Percentiles rank a stretch among this genome's conserved stretches.
Evolutionary conservation across 2,329 filamentous ascomycete species (phyloP).

Genomic region (Cucurbitaria berberidis): DNA sequence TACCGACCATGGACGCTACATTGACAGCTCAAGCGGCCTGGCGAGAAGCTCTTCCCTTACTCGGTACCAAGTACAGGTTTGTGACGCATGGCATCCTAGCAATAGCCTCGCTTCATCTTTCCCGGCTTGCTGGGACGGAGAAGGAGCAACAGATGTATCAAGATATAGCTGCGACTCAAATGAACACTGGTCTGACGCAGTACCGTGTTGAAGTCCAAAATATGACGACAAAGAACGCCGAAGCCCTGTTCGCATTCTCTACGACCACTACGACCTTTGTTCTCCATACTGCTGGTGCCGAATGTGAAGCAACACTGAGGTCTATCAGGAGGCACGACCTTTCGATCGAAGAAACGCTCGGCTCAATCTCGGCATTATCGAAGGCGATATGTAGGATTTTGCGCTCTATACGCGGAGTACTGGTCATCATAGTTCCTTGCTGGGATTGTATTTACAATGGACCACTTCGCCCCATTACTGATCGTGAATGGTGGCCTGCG

Average conservation of each 20-base stretch:
- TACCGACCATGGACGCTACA: conserved; percentile 24
- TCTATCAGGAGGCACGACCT: background rate
- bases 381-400: conserved; percentile 15
- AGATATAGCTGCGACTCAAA: conserved; percentile 29
- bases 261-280: conserved; percentile 23
- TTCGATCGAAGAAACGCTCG: background rate
- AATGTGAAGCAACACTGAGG: conserved; percentile 17
- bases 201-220: conserved; percentile 32
- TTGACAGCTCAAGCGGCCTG: conserved; percentile 20
- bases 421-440: conserved; percentile 34
- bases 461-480: conserved; percentile 17
- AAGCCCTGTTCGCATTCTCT: conserved; percentile 45
- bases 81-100: conserved; percentile 53
- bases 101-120: conserved; percentile 53
- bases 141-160: conserved; percentile 18
- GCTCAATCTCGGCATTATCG: conserved; percentile 2
- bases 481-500: conserved; percentile 37
- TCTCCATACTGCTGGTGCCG: conserved; percentile 18
- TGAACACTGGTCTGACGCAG: conserved; percentile 28
- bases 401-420: conserved; percentile 26
- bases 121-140: conserved; percentile 30
- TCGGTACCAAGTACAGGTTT: conserved; percentile 49
- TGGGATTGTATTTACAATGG: conserved; percentile 29
- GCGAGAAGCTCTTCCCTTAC: conserved; percentile 31
- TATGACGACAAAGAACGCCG: conserved; percentile 49